These are phyloP conservation scores for Thermomyces lanuginosus DNA, from an alignment of 2,329 filamentous ascomycete genomes.

Conservation along the genomic window DNA sequence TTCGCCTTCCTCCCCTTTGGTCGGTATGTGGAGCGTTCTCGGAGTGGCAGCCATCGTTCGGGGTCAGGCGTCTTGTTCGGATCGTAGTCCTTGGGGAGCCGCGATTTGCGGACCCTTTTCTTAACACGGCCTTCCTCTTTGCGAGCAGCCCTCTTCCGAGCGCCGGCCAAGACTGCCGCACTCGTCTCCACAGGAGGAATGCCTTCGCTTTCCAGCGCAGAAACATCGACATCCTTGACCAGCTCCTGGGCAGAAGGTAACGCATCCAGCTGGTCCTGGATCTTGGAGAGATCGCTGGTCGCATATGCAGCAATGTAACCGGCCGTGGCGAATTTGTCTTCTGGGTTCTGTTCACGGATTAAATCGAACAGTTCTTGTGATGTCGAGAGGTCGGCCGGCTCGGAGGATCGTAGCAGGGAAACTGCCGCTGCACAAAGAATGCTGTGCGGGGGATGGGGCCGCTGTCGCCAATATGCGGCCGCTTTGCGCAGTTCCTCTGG, in stretches of 20 bases:
- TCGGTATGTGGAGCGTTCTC: conserved; percentile 73
- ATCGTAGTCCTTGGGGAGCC: conserved; percentile 39
- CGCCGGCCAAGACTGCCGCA: conserved; percentile 17
- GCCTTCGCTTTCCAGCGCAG: conserved; percentile 29
- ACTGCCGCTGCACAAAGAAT: conserved; percentile 70
- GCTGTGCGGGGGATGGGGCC: conserved; percentile 41
- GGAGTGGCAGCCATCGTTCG: conserved; percentile 82
- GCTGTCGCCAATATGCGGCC: conserved; percentile 61
- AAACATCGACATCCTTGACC: conserved; percentile 27
- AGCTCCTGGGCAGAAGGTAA: conserved; percentile 27
- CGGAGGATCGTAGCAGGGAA: conserved; percentile 60
- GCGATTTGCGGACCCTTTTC: conserved; percentile 31
- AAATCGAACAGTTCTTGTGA: conserved; percentile 67
- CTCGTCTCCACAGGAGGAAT: conserved; percentile 21
- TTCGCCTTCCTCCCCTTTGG: conserved; percentile 88
- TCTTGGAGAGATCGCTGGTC: conserved; percentile 27
- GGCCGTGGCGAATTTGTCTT: conserved; percentile 54
- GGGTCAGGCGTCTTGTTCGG: conserved; percentile 67
- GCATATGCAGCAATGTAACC: conserved; percentile 77
- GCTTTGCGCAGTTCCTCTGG: conserved; percentile 62
- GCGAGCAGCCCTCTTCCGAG: conserved; percentile 25
- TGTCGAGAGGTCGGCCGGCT: conserved; percentile 47
- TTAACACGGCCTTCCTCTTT: conserved; percentile 18
- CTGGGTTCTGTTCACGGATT: conserved; percentile 47
- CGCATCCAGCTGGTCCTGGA: conserved; percentile 20